A percentile compares a stretch with the other conserved stretches of the same genome.
phyloP scores from a whole-genome alignment of 2,329 filamentous ascomycete species.

The Aureobasidium sp. region DNA sequence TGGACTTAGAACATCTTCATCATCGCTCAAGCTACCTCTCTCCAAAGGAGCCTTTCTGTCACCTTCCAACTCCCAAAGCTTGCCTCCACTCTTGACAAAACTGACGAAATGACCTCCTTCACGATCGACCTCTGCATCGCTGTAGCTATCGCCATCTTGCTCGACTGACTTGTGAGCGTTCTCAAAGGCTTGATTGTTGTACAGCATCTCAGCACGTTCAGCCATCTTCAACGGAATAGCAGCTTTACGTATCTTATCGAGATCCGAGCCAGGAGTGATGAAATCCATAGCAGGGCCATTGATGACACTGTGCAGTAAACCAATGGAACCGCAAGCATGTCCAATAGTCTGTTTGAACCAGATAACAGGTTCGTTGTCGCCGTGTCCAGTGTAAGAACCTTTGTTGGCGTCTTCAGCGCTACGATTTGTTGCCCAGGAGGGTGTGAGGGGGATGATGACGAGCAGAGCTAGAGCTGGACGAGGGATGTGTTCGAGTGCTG shows the following conservation, averaged over 20 bases:
- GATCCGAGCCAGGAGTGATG: constrained; percentile 33
- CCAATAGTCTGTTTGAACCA: constrained; percentile 53
- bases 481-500: constrained; percentile 39
- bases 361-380: constrained; percentile 42
- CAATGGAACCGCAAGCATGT: constrained; percentile 51
- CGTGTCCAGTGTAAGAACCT: constrained; percentile 36
- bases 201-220: constrained; percentile 43
- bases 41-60: constrained; percentile 36
- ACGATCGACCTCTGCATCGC: constrained; percentile 23
- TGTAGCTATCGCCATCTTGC: constrained; percentile 31
- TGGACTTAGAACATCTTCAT: constrained; percentile 37
- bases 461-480: constrained; percentile 46
- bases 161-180: constrained; percentile 34
- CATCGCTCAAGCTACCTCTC: constrained; percentile 29
- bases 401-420: constrained; percentile 32
- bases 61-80: constrained; percentile 40
- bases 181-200: constrained; percentile 38
- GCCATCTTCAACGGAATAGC: constrained; percentile 36
- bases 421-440: constrained; percentile 32
- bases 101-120: constrained; percentile 37
- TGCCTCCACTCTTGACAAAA: constrained; percentile 39
- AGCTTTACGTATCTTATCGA: constrained; percentile 37
- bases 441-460: constrained; percentile 39
- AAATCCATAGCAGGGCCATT: constrained; percentile 39
- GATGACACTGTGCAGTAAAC: constrained; percentile 44